phyloP scores from a whole-genome alignment of 2,329 filamentous ascomycete genomes.

The Fusarium solani-melongenae region DNA sequence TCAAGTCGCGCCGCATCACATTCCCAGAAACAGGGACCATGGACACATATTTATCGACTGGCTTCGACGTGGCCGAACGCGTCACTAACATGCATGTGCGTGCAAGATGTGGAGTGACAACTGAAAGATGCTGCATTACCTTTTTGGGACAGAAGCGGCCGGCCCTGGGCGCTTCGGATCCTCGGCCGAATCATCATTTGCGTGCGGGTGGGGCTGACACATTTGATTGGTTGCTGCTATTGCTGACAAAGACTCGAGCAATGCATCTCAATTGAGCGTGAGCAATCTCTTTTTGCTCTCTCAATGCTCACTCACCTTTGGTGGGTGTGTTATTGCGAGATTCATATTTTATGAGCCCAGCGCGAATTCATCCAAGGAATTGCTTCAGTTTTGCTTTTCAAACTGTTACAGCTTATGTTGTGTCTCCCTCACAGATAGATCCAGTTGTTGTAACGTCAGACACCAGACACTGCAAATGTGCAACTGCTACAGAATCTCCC shows the following conservation, averaged over 20 bases:
- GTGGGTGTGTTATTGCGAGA: conserved; percentile 49
- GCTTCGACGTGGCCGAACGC: neutral
- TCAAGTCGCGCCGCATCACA: neutral
- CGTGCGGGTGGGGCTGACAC: neutral
- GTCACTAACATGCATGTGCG: neutral
- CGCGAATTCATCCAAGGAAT: conserved; percentile 43
- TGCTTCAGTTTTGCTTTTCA: conserved; percentile 35
- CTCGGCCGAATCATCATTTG: neutral
- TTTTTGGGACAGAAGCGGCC: neutral
- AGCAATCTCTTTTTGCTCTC: conserved; percentile 10
- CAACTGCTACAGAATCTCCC: conserved; percentile 46
- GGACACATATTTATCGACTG: neutral
- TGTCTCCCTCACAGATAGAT: conserved; percentile 44
- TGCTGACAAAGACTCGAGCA: neutral
- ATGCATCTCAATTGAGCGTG: neutral
- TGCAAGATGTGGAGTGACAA: neutral
- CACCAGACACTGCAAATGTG: conserved; percentile 52
- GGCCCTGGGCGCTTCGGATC: neutral
- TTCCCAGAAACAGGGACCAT: neutral
- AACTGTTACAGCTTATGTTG: conserved; percentile 46
- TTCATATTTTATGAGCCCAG: conserved; percentile 53
- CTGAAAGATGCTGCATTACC: neutral
- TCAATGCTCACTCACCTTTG: conserved; percentile 46
- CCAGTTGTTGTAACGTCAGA: conserved; percentile 49
- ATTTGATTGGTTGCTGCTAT: neutral